Evolutionary conservation across 768 basidiomycete species (phyloP), one percentile per base, ranked within the genome.

Genomic region (Porpolomopsis calyptriformis): DNA sequence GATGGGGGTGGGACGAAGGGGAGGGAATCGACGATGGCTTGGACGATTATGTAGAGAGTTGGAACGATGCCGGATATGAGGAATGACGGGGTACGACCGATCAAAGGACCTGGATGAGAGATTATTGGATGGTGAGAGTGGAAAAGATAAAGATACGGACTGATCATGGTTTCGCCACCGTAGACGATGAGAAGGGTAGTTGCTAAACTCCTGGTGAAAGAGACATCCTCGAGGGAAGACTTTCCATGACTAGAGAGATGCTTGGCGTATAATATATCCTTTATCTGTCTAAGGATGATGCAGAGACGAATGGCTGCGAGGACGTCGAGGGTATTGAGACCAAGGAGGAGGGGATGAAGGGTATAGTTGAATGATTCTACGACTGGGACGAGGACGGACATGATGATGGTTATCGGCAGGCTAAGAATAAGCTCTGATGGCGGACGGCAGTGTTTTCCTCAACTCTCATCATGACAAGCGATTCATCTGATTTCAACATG

Each of bases 31-130:
- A 85, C 72, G 39, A 82, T 54, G 10, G 75, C 76, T 61, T 88
- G 87, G 0, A 71, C 63, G 11, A 61, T 57, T 8, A 72, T 62
- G 60, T 83, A 90, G 22, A 92, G 66, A 1, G 71, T 60, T 1
- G 83, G 79, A 3, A 77, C 69, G 6, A 74, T 69, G 1, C 82
- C 81, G 1, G 82, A 84, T n/a, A 78, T 50, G 71, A 92, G 76
- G 66, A 91, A 92, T 7, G 87, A 89, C 0, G 86, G 78, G 1
- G 85, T 72, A 23, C 74, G 53, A 3, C 80, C 73, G 45, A 88
- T 66, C 24, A 79, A 66, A 27, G 84, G 78, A 10, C 71, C 84
- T 49, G 25, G 46, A n/a, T n/a, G 16, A 22, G 38, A 2, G 38
- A 39, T 47, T 40, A 23, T 38, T 34, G 43, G 31, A 48, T 39